A percentile compares a stretch with the other conserved stretches of the same genome.
These are phyloP conservation scores for Pyricularia sp. DNA, from an alignment of 2,329 filamentous ascomycete species.

Conservation along the genomic window DNA sequence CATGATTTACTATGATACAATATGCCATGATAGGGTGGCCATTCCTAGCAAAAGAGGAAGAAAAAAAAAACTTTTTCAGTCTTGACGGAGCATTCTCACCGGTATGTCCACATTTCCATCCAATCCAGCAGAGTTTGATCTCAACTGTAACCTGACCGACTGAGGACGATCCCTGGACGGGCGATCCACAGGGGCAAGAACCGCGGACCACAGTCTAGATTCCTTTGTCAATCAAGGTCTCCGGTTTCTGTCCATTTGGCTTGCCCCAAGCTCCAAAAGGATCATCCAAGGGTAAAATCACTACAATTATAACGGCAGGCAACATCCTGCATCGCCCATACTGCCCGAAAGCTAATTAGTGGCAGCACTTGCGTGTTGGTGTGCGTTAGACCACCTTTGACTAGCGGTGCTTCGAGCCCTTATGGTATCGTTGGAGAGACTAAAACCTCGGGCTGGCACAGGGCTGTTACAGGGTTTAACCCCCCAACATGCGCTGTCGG, in stretches of 20 bases:
- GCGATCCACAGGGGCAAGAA: neutral
- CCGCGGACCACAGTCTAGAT: neutral
- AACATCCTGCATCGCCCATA: neutral
- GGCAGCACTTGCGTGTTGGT: neutral
- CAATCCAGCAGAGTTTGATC: neutral
- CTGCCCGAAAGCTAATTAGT: neutral
- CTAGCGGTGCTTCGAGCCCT: neutral
- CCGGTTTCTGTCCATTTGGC: neutral
- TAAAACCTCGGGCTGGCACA: neutral
- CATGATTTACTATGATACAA: too few relatives aligned
- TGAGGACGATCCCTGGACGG: neutral
- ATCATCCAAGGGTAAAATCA: neutral
- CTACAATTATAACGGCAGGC: neutral
- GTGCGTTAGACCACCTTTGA: neutral
- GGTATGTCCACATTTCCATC: neutral
- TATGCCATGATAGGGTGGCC: too few relatives aligned
- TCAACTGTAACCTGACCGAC: neutral
- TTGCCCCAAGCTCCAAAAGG: neutral
- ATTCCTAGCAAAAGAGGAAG: too few relatives aligned
- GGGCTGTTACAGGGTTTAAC: neutral
- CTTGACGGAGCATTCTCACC: neutral
- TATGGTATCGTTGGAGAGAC: neutral
- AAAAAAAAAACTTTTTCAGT: neutral
- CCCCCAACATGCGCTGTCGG: neutral
- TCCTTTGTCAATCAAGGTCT: neutral